A percentile compares a stretch with the other conserved stretches of the same genome.
Evolutionary conservation across 208 protist genomes (phyloP).

Genomic region (Trypanosoma theileri): DNA sequence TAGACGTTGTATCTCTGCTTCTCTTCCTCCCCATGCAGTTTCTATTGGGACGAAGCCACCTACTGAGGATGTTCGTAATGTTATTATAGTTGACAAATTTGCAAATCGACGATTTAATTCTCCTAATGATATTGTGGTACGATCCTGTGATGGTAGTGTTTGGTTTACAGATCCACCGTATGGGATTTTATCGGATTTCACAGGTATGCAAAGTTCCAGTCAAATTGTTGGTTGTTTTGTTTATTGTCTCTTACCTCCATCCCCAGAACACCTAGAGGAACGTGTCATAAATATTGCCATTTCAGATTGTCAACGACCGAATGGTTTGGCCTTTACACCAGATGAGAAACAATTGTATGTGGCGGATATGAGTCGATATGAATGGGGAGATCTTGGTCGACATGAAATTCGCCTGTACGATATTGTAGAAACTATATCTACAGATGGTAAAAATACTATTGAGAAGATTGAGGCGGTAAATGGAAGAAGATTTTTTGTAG

Average conservation of each 20-base stretch:
- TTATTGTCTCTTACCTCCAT: slow-evolving; percentile 24
- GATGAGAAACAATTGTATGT: slow-evolving; percentile 33
- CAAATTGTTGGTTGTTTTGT: slow-evolving; percentile 32
- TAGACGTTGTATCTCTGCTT: slow-evolving; percentile 27
- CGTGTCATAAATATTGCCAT: slow-evolving; percentile 18
- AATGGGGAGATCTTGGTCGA: slow-evolving; percentile 17
- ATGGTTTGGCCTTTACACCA: slow-evolving; percentile 35
- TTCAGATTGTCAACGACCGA: slow-evolving; percentile 19
- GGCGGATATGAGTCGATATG: slow-evolving; percentile 27
- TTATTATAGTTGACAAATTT: slow-evolving; percentile 30
- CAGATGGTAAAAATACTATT: slow-evolving; percentile 24
- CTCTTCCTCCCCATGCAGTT: slow-evolving; percentile 27
- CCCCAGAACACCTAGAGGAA: slow-evolving; percentile 19
- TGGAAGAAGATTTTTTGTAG: slow-evolving; percentile 24
- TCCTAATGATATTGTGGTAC: slow-evolving; percentile 36
- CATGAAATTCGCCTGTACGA: slow-evolving; percentile 30
- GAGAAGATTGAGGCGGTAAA: slow-evolving; percentile 29
- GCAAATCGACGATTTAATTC: slow-evolving; percentile 31
- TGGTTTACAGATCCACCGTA: slow-evolving; percentile 38
- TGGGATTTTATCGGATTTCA: slow-evolving; percentile 30
- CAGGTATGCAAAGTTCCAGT: slow-evolving; percentile 25
- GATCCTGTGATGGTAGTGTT: slow-evolving; percentile 30
- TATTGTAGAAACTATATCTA: slow-evolving; percentile 24
- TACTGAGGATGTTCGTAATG: slow-evolving; percentile 25
- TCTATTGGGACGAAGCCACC: not conserved